phyloP scores from a whole-genome alignment of 192 early-diverging fungal genomes.

The Phlyctochytrium bullatum region DNA sequence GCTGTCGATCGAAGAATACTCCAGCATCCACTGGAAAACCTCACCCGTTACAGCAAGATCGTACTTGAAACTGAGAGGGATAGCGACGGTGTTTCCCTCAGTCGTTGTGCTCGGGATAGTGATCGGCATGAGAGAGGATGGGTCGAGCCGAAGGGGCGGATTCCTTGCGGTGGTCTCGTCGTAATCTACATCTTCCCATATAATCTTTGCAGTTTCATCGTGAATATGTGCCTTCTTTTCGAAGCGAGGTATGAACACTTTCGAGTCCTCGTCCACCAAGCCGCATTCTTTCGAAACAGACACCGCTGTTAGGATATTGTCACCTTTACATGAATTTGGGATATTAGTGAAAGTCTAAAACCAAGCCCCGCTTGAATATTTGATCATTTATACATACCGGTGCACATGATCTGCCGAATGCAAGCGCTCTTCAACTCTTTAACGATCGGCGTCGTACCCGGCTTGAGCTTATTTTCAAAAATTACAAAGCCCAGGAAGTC shows the following conservation, averaged over 20 bases:
- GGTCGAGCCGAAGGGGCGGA: too few relatives aligned
- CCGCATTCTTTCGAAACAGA: slow-evolving; percentile 93
- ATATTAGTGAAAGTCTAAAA: slow-evolving; percentile 1
- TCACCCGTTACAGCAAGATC: slow-evolving; percentile 93
- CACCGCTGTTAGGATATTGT: slow-evolving; percentile 94
- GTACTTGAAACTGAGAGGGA: slow-evolving; percentile 50
- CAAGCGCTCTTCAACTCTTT: slow-evolving; percentile 73
- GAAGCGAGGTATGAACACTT: slow-evolving; percentile 80
- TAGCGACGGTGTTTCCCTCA: too few relatives aligned
- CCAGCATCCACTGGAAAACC: slow-evolving; percentile 93
- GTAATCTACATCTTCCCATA: slow-evolving; percentile 72
- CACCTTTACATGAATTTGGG: slow-evolving; percentile 47
- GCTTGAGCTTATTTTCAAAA: slow-evolving; percentile 99
- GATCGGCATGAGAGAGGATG: too few relatives aligned
- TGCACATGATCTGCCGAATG: slow-evolving; percentile 97
- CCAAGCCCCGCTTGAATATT: background rate
- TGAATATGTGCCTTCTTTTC: slow-evolving; percentile 42
- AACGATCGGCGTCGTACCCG: slow-evolving; percentile 75
- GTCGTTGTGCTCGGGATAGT: too few relatives aligned
- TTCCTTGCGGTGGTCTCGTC: slow-evolving; percentile 44
- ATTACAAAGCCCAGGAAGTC: slow-evolving; percentile 93
- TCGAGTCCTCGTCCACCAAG: slow-evolving; percentile 70
- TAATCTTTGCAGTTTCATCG: slow-evolving; percentile 57
- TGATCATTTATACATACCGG: slow-evolving; percentile 47
- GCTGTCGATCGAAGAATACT: slow-evolving; percentile 60